Percentiles rank a stretch among this genome's conserved stretches.
These are phyloP conservation scores for Vigna nakashimae DNA, from an alignment of 306 rosid species.

Conservation along the genomic window DNA sequence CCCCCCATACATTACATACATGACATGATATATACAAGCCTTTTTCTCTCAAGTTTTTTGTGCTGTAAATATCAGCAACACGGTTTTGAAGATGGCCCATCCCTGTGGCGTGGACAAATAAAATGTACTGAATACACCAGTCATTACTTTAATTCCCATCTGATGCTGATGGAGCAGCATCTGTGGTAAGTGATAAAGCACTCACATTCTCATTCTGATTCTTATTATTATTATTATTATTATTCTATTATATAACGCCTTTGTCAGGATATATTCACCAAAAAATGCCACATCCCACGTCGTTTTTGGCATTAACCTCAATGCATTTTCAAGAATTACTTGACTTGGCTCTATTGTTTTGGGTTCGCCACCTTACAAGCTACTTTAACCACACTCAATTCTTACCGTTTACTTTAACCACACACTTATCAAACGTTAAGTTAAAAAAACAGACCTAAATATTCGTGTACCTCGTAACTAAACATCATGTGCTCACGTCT, in stretches of 20 bases:
- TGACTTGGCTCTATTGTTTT: not conserved
- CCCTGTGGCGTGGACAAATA: conserved; percentile 51
- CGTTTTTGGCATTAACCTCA: not conserved
- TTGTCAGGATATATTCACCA: conserved; percentile 48
- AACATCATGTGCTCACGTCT: not conserved
- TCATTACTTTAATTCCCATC: conserved; percentile 45
- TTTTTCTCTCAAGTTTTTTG: conserved; percentile 45
- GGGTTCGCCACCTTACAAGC: no score
- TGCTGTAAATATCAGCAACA: conserved; percentile 49
- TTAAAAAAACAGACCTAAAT: no score
- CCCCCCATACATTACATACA: not conserved
- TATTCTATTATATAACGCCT: conserved; percentile 22
- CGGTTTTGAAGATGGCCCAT: conserved; percentile 53
- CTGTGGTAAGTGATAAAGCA: not conserved
- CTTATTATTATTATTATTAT: no score
- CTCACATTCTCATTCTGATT: not conserved
- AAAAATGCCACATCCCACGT: not conserved
- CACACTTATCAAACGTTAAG: no score
- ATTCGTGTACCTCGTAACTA: no score
- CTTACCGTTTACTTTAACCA: no score
- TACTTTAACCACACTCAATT: no score
- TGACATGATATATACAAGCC: not conserved
- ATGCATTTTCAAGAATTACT: not conserved
- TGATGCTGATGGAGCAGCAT: conserved; percentile 50
- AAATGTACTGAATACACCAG: conserved; percentile 43